Evolutionary conservation across 2,329 filamentous ascomycete species (phyloP).

Genomic region (Colletotrichum tropicale): DNA sequence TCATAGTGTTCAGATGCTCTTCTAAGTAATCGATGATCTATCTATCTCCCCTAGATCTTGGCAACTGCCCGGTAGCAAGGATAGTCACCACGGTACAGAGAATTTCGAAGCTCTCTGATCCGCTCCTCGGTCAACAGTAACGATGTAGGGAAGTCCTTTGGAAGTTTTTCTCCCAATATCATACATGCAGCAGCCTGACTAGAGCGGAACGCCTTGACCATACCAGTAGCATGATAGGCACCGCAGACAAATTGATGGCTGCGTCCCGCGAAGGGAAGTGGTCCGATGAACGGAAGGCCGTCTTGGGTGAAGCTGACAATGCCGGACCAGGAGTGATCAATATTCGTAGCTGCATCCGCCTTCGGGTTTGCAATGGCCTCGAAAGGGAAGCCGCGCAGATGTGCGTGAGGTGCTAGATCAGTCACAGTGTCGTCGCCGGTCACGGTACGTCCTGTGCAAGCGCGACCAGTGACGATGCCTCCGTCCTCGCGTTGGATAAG

Average conservation of each 20-base stretch:
- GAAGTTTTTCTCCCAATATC: not conserved
- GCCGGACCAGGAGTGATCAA: not conserved
- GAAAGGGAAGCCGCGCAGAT: not conserved
- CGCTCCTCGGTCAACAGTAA: not conserved
- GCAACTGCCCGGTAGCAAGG: not conserved
- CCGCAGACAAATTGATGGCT: not conserved
- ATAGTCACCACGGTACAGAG: not conserved
- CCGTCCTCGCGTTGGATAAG: constrained; percentile 24
- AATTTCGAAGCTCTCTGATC: not conserved
- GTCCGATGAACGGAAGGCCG: not conserved
- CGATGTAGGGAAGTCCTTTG: not conserved
- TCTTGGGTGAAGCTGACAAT: not conserved
- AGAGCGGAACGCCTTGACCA: not conserved
- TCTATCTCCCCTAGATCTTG: not conserved
- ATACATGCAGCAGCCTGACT: not conserved
- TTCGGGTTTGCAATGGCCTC: not conserved
- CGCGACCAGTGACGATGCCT: constrained; percentile 21
- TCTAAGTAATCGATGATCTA: not conserved
- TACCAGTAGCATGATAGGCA: not conserved
- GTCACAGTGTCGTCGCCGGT: constrained; percentile 17
- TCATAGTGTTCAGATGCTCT: too few relatives aligned
- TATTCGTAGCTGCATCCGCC: not conserved
- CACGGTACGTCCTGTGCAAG: constrained; percentile 18
- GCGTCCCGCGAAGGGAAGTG: not conserved
- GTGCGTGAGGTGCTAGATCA: not conserved